phyloP scores from a whole-genome alignment of 495 filamentous ascomycete species.

The Ascodesmis nigricans region DNA sequence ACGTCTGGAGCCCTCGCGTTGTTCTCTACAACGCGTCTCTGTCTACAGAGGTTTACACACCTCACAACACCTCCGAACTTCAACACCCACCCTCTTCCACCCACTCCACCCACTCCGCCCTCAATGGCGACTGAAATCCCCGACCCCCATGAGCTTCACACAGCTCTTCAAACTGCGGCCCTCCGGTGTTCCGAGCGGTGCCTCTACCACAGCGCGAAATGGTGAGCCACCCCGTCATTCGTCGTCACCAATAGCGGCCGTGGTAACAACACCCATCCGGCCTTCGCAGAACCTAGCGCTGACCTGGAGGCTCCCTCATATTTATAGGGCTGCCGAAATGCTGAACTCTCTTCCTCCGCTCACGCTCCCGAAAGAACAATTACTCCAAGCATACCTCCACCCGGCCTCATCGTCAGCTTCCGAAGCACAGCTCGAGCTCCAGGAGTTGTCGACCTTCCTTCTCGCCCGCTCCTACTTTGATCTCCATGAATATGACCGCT shows the following conservation, averaged over 20 bases:
- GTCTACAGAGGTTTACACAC: too few relatives aligned
- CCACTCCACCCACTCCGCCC: too few relatives aligned
- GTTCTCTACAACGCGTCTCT: too few relatives aligned
- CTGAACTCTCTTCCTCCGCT: conserved; percentile 36
- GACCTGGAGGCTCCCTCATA: conserved; percentile 1
- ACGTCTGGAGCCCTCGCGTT: too few relatives aligned
- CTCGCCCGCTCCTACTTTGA: conserved; percentile 92
- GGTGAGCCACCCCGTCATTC: conserved; percentile 31
- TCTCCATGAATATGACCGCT: conserved; percentile 85
- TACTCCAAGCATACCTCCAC: conserved; percentile 22
- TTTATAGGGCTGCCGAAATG: conserved; percentile 73
- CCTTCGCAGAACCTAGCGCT: conserved; percentile 7
- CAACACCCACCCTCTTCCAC: too few relatives aligned
- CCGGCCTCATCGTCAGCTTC: conserved; percentile 29
- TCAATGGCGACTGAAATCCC: conserved; percentile 17
- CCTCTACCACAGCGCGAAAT: conserved; percentile 92
- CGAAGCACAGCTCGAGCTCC: conserved; percentile 58
- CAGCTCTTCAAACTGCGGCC: conserved; percentile 55
- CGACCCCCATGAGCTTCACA: conserved; percentile 14
- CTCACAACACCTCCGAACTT: too few relatives aligned
- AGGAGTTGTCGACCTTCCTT: conserved; percentile 62
- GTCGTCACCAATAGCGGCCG: too few relatives aligned
- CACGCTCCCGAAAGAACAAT: conserved; percentile 12
- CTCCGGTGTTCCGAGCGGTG: conserved; percentile 85
- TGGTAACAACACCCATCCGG: conserved; percentile 1